Conservation (phyloP, 1,284 basidiomycete species). For the Entoloma clypeatum region DNA sequence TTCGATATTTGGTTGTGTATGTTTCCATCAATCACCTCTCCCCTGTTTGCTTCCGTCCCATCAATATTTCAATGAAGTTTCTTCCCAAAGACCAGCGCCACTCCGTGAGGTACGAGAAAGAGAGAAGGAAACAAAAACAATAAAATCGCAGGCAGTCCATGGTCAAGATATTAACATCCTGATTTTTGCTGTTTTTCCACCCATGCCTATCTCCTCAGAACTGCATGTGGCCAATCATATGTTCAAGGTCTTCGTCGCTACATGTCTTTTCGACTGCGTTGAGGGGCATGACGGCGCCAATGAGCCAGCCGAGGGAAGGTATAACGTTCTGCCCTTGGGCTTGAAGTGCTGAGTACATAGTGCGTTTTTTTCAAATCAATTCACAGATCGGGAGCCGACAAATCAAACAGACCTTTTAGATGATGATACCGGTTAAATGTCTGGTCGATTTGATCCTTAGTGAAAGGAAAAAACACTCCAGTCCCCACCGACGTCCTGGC, state of each 20-base stretch:
- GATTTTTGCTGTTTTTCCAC: background rate
- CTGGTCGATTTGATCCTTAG: constrained; percentile 31
- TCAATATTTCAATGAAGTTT: constrained; percentile 10
- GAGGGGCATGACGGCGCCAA: constrained; percentile 38
- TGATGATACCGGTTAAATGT: constrained; percentile 32
- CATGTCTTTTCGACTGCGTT: constrained; percentile 28
- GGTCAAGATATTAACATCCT: too few relatives aligned
- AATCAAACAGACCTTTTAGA: constrained; percentile 29
- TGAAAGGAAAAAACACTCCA: constrained; percentile 33
- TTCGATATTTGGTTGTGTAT: constrained; percentile 17
- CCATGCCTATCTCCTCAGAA: constrained; percentile 12
- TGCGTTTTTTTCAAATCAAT: constrained; percentile 7
- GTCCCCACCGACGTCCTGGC: constrained; percentile 26
- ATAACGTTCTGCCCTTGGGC: constrained; percentile 25
- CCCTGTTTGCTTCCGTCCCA: constrained; percentile 30
- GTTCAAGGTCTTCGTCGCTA: constrained; percentile 27
- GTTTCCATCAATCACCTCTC: constrained; percentile 13
- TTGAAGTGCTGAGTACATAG: constrained; percentile 20
- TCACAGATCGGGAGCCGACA: constrained; percentile 1
- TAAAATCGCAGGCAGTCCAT: too few relatives aligned
- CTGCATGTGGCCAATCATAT: constrained; percentile 27
- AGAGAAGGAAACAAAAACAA: too few relatives aligned
- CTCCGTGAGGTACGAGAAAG: constrained; percentile 11
- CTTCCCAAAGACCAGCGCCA: constrained; percentile 2
- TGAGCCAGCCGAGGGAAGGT: constrained; percentile 35